These are phyloP conservation scores for Amauroascus verrucosus DNA, from an alignment of 2,329 filamentous ascomycete genomes.

Conservation along the genomic window DNA sequence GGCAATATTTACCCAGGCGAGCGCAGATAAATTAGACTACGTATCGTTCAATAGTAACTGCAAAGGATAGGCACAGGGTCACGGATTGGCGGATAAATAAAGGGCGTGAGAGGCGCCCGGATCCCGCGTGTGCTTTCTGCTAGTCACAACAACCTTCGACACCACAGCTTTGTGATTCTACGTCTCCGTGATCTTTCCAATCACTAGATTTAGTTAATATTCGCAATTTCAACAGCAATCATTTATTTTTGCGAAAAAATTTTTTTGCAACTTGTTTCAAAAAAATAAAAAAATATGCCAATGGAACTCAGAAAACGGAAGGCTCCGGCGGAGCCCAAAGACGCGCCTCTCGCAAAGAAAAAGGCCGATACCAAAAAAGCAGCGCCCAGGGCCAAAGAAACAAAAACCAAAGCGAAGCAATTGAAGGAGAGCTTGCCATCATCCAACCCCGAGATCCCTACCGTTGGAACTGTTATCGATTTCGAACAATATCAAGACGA, in stretches of 20 bases:
- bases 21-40: neutral
- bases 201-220: neutral
- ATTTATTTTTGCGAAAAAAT: neutral
- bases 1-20: neutral
- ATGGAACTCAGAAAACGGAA: constrained; percentile 56
- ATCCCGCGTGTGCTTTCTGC: constrained; percentile 8
- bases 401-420: constrained; percentile 22
- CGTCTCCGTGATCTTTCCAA: neutral
- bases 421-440: neutral
- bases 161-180: neutral
- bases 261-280: neutral
- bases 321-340: constrained; percentile 40
- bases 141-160: neutral
- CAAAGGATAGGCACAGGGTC: neutral
- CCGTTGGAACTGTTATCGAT: constrained; percentile 39
- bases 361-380: constrained; percentile 29
- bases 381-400: constrained; percentile 22
- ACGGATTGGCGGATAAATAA: neutral
- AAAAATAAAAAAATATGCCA: too few relatives aligned
- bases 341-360: constrained; percentile 40
- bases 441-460: constrained; percentile 18
- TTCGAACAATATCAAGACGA: constrained; percentile 53
- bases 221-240: neutral
- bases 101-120: neutral
- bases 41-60: neutral